Conservation (phyloP, 257 asterid genomes). For the Hygrophila difformis region DNA sequence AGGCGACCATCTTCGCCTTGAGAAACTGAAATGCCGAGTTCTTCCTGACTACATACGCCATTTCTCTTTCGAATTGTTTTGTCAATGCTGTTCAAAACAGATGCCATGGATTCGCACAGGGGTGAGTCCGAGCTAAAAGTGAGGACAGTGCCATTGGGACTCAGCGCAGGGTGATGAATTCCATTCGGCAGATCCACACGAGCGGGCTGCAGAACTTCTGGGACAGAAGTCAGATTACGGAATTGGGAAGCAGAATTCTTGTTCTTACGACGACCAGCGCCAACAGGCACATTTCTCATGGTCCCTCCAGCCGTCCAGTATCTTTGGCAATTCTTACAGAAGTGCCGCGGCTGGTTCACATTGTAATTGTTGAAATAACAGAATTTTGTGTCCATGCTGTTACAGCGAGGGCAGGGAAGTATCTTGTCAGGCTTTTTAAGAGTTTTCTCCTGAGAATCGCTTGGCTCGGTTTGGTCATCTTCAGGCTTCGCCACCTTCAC, state of each 20-base stretch:
- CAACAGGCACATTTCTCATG: conserved; percentile 91
- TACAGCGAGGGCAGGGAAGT: conserved; percentile 94
- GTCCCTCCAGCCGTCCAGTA: conserved; percentile 99
- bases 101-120: conserved; percentile 31
- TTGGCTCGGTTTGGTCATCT: conserved; percentile 47
- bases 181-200: conserved; percentile 23
- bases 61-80: conserved; percentile 16
- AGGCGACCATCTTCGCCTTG: conserved; percentile 21
- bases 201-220: conserved; percentile 21
- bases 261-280: conserved; percentile 98
- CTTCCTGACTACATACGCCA: conserved; percentile 15
- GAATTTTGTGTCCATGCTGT: conserved; percentile 95
- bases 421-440: conserved; percentile 85
- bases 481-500: conserved; percentile 31
- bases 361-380: conserved; percentile 96
- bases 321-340: conserved; percentile 95
- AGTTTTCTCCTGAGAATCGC: conserved; percentile 49
- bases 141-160: conserved; percentile 25
- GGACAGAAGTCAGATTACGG: conserved; percentile 21
- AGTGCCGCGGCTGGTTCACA: conserved; percentile 90
- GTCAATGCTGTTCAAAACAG: conserved; percentile 24
- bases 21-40: conserved; percentile 18
- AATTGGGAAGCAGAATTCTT: conserved; percentile 51
- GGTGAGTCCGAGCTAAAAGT: conserved; percentile 27
- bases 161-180: conserved; percentile 21